Percentiles rank a stretch among this genome's conserved stretches.
These are phyloP conservation scores for Wilcoxina mikolae DNA, from an alignment of 495 filamentous ascomycete genomes.

Conservation along the genomic window DNA sequence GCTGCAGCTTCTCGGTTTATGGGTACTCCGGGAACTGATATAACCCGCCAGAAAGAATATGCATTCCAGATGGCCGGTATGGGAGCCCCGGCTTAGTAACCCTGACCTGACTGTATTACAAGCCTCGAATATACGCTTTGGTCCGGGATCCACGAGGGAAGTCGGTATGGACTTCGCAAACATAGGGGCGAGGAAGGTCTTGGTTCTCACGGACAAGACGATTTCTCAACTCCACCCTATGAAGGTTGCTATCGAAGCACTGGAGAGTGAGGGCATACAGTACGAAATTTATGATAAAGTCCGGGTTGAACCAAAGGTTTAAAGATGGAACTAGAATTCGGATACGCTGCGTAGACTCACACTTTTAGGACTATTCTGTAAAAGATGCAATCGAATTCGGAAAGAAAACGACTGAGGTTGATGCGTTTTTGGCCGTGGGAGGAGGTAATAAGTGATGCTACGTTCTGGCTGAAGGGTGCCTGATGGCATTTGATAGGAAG, in stretches of 20 bases:
- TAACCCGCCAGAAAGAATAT: constrained; percentile 61
- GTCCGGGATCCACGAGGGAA: constrained; percentile 82
- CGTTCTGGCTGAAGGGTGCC: neutral
- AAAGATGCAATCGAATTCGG: constrained; percentile 75
- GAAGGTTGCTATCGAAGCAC: constrained; percentile 61
- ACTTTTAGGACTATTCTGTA: too few relatives aligned
- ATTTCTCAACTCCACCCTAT: constrained; percentile 71
- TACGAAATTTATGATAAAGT: constrained; percentile 68
- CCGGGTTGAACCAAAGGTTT: constrained; percentile 78
- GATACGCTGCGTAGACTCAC: too few relatives aligned
- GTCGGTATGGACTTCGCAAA: constrained; percentile 99
- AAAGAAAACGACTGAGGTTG: constrained; percentile 43
- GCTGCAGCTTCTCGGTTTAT: constrained; percentile 6
- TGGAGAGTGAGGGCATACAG: constrained; percentile 60
- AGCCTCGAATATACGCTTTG: constrained; percentile 83
- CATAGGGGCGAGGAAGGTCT: constrained; percentile 69
- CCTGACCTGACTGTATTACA: too few relatives aligned
- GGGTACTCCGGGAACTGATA: constrained; percentile 12
- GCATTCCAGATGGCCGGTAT: constrained; percentile 85
- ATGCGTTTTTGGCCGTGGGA: constrained; percentile 86
- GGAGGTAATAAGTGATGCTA: constrained; percentile 32
- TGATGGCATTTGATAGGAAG: constrained; percentile 34
- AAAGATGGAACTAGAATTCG: too few relatives aligned
- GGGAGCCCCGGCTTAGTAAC: too few relatives aligned
- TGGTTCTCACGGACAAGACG: constrained; percentile 75